Conservation (phyloP, 2,329 filamentous ascomycete genomes). For the Penicillium sp. region DNA sequence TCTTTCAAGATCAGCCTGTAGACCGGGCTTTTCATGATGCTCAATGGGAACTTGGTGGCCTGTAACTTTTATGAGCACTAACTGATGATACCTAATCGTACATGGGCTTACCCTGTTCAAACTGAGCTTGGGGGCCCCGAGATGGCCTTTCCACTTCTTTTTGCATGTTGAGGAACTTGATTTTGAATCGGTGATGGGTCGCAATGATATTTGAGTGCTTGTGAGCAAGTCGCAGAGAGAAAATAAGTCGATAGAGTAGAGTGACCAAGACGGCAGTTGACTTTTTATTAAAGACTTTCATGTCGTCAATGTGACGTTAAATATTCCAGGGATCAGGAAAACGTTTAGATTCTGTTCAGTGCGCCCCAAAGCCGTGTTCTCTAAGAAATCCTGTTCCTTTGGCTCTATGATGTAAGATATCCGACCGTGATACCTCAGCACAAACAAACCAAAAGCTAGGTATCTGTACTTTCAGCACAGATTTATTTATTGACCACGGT, state of each 20-base stretch:
- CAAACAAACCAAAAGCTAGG: neutral
- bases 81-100: neutral
- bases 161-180: conserved; percentile 13
- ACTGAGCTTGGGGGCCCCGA: conserved; percentile 29
- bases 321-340: neutral
- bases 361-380: neutral
- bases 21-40: conserved; percentile 56
- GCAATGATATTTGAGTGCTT: neutral
- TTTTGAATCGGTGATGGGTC: neutral
- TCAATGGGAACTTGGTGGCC: conserved; percentile 55
- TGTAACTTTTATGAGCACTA: conserved; percentile 17
- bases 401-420: neutral
- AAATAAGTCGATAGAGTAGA: neutral
- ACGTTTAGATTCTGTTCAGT: neutral
- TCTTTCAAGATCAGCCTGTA: conserved; percentile 57
- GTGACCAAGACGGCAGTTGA: neutral
- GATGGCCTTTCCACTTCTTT: conserved; percentile 13
- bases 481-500: neutral
- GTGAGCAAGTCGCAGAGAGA: neutral
- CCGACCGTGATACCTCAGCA: neutral
- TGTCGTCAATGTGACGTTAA: neutral
- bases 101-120: conserved; percentile 29
- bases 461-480: neutral
- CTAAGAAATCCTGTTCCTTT: neutral
- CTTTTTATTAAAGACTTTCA: neutral